A percentile compares a stretch with the other conserved stretches of the same genome.
Evolutionary conservation across 2,329 filamentous ascomycete species (phyloP).

Genomic region (Talaromyces sp.): DNA sequence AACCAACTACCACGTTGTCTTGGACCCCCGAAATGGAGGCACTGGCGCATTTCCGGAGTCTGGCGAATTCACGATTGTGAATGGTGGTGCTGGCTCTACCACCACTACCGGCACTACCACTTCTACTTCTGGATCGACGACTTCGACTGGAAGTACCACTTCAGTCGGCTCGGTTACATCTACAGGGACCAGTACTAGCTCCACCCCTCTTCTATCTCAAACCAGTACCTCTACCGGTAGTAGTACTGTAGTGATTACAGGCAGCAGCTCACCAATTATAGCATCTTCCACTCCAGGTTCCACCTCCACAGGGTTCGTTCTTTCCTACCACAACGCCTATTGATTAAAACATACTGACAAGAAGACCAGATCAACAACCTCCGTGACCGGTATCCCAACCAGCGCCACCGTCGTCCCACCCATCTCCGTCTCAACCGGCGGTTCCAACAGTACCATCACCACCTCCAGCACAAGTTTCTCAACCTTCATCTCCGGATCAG

Average conservation of each 20-base stretch:
- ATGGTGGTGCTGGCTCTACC: constrained; percentile 5
- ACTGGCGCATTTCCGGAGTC: constrained; percentile 6
- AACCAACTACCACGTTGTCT: constrained; percentile 10
- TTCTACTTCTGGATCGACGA: constrained; percentile 2
- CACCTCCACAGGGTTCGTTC: not conserved
- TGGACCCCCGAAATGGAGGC: constrained; percentile 14
- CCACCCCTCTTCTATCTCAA: constrained; percentile 4
- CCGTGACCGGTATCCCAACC: constrained; percentile 3
- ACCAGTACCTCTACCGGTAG: not conserved
- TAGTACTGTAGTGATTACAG: not conserved
- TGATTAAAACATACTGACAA: not conserved
- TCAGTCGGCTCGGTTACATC: not conserved
- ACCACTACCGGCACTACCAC: not conserved
- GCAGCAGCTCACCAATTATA: constrained; percentile 15
- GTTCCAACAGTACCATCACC: constrained; percentile 9
- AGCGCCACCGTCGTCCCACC: constrained; percentile 10
- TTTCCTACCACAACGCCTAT: not conserved
- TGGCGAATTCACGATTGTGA: constrained; percentile 15
- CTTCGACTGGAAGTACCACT: not conserved
- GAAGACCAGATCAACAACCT: not conserved
- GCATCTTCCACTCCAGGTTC: constrained; percentile 1
- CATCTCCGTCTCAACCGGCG: constrained; percentile 10
- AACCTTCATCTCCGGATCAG: constrained; percentile 8
- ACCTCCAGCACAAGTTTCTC: constrained; percentile 16
- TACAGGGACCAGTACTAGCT: constrained; percentile 6